Evolutionary conservation across 441 rosid species (phyloP), one percentile per base, ranked within the genome.

Genomic region (Capsella rubella): DNA sequence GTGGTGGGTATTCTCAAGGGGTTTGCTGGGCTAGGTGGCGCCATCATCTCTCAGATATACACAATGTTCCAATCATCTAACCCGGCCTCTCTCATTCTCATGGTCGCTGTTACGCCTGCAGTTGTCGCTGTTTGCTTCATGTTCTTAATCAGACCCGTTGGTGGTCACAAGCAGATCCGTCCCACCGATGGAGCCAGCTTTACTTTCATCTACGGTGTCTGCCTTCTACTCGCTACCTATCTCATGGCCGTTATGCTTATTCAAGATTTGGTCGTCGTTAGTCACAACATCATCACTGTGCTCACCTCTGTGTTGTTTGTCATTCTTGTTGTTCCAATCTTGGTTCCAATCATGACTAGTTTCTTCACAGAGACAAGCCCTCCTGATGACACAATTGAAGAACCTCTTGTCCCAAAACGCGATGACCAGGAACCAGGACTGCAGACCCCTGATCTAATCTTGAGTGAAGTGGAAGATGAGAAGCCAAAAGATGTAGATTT

Each of bases 11-110:
- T 95, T 63, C 88, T 93, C 81, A 95, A 95, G 78, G 99, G 98
- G 25, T 93, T 93, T 80, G 97, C 98, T n/a, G 99, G 99, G 13
- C 81, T 93, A 56, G 86, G 97, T n/a, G 99, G 98, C 7, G 98
- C 99, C 9, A 91, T 93, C 51, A 83, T 93, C 84, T 89, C 97
- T 52, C 99, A 91, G 78, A 83, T 93, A 76, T 95, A 90, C 61
- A 82, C 97, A 1, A 45, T 81, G 89, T 77, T 91, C 69, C 83
- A 93, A 78, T 82, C 90, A 27, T 89, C 98, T 1, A 83, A 91
- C 66, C 90, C 85, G 0, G 93, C 97, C 6, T 82, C 88, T 68
- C 96, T 95, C 50, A 86, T 95, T 70, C 86, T 95, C 85, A 93
- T 95, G 99, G 91, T 93, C 27, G 98, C 98, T 4, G 99, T 93